These are phyloP conservation scores for Helicocarpus griseus DNA, from an alignment of 2,329 filamentous ascomycete genomes.

Conservation along the genomic window DNA sequence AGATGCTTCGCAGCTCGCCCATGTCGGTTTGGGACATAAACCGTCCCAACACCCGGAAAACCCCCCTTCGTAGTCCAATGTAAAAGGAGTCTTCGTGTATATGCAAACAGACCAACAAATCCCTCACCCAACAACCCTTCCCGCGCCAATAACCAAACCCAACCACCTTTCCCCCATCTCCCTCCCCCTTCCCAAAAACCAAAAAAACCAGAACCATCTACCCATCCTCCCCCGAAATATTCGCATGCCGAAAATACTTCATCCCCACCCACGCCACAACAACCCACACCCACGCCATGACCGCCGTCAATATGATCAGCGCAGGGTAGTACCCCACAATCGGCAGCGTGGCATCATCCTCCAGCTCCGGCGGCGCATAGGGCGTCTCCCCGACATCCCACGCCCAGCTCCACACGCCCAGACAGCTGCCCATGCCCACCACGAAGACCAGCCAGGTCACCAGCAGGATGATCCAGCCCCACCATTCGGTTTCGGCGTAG, in stretches of 20 bases:
- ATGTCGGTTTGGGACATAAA: too few relatives aligned
- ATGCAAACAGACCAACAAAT: too few relatives aligned
- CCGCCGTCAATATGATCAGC: constrained; percentile 79
- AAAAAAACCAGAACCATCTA: too few relatives aligned
- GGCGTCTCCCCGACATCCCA: constrained; percentile 97
- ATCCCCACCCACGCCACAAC: constrained; percentile 96
- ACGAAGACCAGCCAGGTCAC: constrained; percentile 96
- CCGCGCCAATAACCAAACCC: too few relatives aligned
- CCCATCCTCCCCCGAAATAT: constrained; percentile 59
- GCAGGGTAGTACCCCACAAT: constrained; percentile 97
- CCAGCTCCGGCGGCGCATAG: constrained; percentile 87
- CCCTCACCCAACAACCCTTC: too few relatives aligned
- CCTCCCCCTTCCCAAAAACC: too few relatives aligned
- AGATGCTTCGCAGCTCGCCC: too few relatives aligned
- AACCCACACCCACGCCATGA: constrained; percentile 99
- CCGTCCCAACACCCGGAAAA: too few relatives aligned
- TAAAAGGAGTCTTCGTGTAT: too few relatives aligned
- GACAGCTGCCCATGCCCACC: constrained; percentile 88
- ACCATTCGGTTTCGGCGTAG: constrained; percentile 92
- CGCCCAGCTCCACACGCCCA: constrained; percentile 96
- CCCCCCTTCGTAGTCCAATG: too few relatives aligned
- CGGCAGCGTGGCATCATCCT: constrained; percentile 87
- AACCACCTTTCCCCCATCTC: too few relatives aligned
- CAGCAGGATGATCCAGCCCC: constrained; percentile 88
- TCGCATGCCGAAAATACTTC: constrained; percentile 98